These are phyloP conservation scores for Myxozyma sirexii DNA, from an alignment of 805 yeast genomes.

Conservation along the genomic window DNA sequence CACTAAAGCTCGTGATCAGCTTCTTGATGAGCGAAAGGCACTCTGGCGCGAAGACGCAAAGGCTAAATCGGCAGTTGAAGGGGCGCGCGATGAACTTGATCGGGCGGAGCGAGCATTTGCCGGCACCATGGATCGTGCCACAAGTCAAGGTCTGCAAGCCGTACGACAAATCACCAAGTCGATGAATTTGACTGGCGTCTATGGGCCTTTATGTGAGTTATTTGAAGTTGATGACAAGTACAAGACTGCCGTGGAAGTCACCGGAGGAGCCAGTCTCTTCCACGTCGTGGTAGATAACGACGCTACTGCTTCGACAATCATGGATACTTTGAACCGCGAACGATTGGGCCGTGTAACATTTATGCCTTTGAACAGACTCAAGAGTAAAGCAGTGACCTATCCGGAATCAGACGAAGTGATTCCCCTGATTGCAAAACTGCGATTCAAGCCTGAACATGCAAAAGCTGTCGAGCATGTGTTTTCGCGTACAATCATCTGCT, in stretches of 20 bases:
- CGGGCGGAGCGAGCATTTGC: conserved; percentile 62
- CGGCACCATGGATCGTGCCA: conserved; percentile 74
- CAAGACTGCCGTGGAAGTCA: conserved; percentile 81
- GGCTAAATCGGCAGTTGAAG: conserved; percentile 57
- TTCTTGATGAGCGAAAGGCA: conserved; percentile 67
- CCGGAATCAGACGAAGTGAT: conserved; percentile 71
- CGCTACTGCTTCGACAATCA: conserved; percentile 73
- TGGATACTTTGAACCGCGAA: conserved; percentile 71
- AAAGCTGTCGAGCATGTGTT: conserved; percentile 78
- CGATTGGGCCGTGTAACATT: conserved; percentile 86
- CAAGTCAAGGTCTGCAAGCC: conserved; percentile 68
- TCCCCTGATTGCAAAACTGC: conserved; percentile 76
- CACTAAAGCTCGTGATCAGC: conserved; percentile 39
- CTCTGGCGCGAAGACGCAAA: conserved; percentile 81
- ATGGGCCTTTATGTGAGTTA: conserved; percentile 84
- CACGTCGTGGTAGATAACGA: conserved; percentile 90
- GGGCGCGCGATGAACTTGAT: conserved; percentile 57
- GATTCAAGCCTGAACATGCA: conserved; percentile 57
- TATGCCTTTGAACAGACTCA: conserved; percentile 79
- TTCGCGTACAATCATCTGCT: conserved; percentile 77
- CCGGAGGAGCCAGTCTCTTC: conserved; percentile 83
- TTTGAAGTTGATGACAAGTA: conserved; percentile 80
- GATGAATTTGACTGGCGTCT: conserved; percentile 63
- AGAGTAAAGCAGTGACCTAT: conserved; percentile 49
- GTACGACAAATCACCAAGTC: conserved; percentile 64